Base-by-base conservation (phyloP, 1,284 basidiomycete species). In the Apiotrichum veenhuisii region DNA sequence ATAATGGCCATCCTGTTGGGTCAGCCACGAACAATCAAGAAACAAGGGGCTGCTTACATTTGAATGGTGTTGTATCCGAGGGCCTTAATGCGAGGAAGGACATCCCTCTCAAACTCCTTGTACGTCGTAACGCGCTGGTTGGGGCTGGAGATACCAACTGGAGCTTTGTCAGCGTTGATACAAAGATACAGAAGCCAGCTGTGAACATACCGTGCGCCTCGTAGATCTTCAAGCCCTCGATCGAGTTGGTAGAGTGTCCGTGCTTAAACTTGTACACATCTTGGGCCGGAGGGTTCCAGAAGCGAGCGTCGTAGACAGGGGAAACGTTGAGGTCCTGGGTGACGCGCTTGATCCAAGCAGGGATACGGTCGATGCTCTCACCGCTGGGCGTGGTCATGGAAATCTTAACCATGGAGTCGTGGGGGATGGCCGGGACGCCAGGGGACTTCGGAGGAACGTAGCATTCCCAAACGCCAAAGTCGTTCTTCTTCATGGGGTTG, bases 31-130 rank as follows among this genome's bases (percentile, higher is more conserved):
- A n/a, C n/a, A 53, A 9, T 20, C 10, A 2, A 4, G 2, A 5
- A 34, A 4, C 23, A 23, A 33, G 9, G 14, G 1, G 10, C 38
- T 0, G 56, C 74, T 46, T 45, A 77, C 68, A 98, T 83, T 75
- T 98, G 95, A 62, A 98, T 96, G 48, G 87, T 86, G 73, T 98
- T 98, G 79, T 98, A 98, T 5, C 93, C 96, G 23, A 98, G 82
- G 55, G 85, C 84, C 71, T 87, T 87, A 76, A 98, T 98, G 58
- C 92, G 83, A 36, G 89, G 91, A 10, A 98, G 82, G 44, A 90
- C 79, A 71, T 96, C 84, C 43, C 78, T 75, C 34, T 91, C 94
- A 67, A 98, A 98, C 78, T 98, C 95, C 74, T 89, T 91, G 82
- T 97, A 98, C 1, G 89, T 91, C 5, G 91, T 95, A 25, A 98